Percentiles rank a stretch among this genome's conserved stretches.
Conservation (phyloP, 129 eudicot species). For the Calendula officinalis region DNA sequence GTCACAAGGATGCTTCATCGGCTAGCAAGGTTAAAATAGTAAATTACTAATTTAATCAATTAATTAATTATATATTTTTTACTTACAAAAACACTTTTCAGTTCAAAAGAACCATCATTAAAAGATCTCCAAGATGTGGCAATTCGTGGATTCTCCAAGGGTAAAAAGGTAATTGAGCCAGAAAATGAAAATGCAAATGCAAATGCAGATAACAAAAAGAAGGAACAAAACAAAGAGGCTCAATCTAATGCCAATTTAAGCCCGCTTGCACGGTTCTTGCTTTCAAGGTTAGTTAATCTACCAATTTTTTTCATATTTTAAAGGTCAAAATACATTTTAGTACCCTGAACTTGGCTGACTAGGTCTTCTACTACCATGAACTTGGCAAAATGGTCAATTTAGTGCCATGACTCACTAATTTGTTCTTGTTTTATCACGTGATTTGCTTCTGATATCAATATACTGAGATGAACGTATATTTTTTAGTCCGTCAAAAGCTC, state of each 20-base stretch:
- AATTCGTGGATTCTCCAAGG: conserved; percentile 52
- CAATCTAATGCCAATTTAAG: conserved; percentile 60
- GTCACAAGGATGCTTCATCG: conserved; percentile 79
- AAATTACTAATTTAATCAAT: too few relatives aligned
- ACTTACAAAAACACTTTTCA: conserved; percentile 22
- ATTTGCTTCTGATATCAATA: too few relatives aligned
- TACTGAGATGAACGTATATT: too few relatives aligned
- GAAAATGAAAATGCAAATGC: conserved; percentile 47
- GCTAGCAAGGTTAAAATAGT: conserved; percentile 58
- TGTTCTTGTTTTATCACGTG: too few relatives aligned
- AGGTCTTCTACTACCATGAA: too few relatives aligned
- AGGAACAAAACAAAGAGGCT: conserved; percentile 61
- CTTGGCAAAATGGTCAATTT: too few relatives aligned
- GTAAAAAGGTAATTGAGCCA: conserved; percentile 43
- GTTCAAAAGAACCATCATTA: conserved; percentile 72
- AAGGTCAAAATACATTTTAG: too few relatives aligned
- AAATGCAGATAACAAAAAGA: conserved; percentile 65
- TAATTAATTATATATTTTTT: not conserved
- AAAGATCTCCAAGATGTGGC: conserved; percentile 80
- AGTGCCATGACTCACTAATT: too few relatives aligned
- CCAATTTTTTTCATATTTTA: not conserved
- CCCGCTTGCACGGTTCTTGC: conserved; percentile 83
- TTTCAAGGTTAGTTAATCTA: conserved; percentile 72
- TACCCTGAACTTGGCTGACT: too few relatives aligned
- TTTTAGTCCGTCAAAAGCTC: too few relatives aligned